Evolutionary conservation across 495 filamentous ascomycete species (phyloP).

Genomic region (Alectoria sarmentosa): DNA sequence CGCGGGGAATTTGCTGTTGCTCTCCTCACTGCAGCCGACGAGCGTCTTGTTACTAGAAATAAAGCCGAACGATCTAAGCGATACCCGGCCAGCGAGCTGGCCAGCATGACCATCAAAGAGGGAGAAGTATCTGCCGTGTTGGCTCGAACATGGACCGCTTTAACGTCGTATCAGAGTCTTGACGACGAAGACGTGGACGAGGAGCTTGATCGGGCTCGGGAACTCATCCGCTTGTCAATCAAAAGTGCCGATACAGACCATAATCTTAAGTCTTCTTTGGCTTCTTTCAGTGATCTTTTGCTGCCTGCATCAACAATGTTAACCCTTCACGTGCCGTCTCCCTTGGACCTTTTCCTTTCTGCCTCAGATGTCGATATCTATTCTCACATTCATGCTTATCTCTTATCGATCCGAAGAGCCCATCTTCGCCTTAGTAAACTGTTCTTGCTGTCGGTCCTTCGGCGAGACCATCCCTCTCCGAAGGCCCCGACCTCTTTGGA

Average conservation of each 20-base stretch:
- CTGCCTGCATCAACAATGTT: constrained; percentile 70
- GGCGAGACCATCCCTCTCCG: constrained; percentile 67
- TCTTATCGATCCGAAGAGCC: constrained; percentile 72
- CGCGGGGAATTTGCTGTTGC: constrained; percentile 87
- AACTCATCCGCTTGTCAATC: constrained; percentile 63
- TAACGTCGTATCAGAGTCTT: constrained; percentile 65
- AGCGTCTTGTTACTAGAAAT: constrained; percentile 52
- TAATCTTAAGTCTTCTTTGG: constrained; percentile 7
- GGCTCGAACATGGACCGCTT: constrained; percentile 64
- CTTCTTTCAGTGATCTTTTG: constrained; percentile 68
- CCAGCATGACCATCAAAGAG: constrained; percentile 68
- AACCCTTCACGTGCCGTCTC: constrained; percentile 65
- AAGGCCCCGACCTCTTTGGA: constrained; percentile 46
- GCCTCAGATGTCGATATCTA: constrained; percentile 68
- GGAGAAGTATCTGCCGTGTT: constrained; percentile 74
- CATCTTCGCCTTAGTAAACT: constrained; percentile 74
- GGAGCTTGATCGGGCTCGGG: constrained; percentile 68
- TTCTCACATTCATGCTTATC: constrained; percentile 76
- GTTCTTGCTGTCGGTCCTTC: constrained; percentile 73
- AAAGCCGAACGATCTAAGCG: constrained; percentile 27
- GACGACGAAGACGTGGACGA: constrained; percentile 69
- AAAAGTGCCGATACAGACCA: constrained; percentile 21
- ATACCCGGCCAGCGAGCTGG: constrained; percentile 32
- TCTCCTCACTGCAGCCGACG: constrained; percentile 75
- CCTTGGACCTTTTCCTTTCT: constrained; percentile 81